Conservation (phyloP, 768 basidiomycete species). For the Lepiota brunneoincarnata region DNA sequence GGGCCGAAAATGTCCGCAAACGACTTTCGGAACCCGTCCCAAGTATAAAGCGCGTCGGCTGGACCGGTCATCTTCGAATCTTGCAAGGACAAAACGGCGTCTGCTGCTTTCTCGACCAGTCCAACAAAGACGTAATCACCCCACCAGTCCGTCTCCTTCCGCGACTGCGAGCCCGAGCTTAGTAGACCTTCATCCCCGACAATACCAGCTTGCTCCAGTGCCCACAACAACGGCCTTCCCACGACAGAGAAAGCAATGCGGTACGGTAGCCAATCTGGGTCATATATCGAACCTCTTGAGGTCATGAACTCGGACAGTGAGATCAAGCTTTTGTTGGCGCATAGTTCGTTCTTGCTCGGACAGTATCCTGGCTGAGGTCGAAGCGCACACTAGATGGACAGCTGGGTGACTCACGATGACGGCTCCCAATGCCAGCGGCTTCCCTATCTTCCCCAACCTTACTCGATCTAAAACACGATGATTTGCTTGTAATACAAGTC, state of each 20-base stretch:
- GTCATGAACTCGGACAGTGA: conserved; percentile 53
- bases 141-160: conserved; percentile 50
- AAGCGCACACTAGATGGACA: neutral
- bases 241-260: conserved; percentile 71
- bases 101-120: conserved; percentile 66
- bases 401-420: conserved; percentile 63
- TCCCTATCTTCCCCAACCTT: conserved; percentile 67
- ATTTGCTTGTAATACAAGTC: conserved; percentile 59
- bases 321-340: conserved; percentile 40
- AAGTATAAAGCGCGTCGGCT: conserved; percentile 60
- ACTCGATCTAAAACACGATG: conserved; percentile 55
- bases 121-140: conserved; percentile 71
- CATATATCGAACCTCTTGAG: conserved; percentile 60
- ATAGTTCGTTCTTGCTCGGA: conserved; percentile 72
- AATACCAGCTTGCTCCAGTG: conserved; percentile 73
- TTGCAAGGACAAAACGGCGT: conserved; percentile 47
- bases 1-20: conserved; percentile 45
- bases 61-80: conserved; percentile 40
- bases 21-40: conserved; percentile 55
- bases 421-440: conserved; percentile 67
- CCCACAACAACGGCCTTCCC: conserved; percentile 85
- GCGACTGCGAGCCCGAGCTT: conserved; percentile 19
- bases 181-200: conserved; percentile 59
- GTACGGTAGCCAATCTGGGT: conserved; percentile 65
- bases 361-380: conserved; percentile 16